phyloP scores from a whole-genome alignment of 805 yeast species.

The Lachancea meyersii region DNA sequence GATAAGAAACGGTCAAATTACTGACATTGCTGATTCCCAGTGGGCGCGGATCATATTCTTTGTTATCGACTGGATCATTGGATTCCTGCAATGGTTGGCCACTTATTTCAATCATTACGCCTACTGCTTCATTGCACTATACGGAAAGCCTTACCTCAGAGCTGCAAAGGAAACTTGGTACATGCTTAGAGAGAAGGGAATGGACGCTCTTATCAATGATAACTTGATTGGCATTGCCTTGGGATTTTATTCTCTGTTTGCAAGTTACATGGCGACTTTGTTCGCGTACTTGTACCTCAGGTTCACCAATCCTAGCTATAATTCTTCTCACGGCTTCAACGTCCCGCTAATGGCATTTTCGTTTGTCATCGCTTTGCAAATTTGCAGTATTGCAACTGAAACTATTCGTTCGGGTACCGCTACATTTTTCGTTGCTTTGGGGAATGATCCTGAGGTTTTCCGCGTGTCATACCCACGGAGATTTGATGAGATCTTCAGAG shows the following conservation, averaged over 20 bases:
- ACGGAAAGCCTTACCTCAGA: conserved; percentile 68
- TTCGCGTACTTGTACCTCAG: conserved; percentile 60
- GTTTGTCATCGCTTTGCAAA: conserved; percentile 67
- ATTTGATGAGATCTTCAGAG: conserved; percentile 56
- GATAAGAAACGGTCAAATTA: conserved; percentile 38
- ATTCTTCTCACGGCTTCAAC: conserved; percentile 50
- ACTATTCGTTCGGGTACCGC: conserved; percentile 77
- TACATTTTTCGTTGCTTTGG: conserved; percentile 77
- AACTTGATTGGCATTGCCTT: conserved; percentile 73
- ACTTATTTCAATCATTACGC: conserved; percentile 88
- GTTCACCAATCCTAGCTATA: conserved; percentile 63
- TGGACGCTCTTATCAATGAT: conserved; percentile 80
- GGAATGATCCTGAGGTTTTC: conserved; percentile 79
- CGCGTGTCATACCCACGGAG: conserved; percentile 63
- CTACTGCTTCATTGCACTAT: conserved; percentile 77
- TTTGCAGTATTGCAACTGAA: conserved; percentile 63
- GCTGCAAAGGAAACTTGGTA: conserved; percentile 82
- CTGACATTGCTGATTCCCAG: conserved; percentile 47
- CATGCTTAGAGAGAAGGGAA: conserved; percentile 69
- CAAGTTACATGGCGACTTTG: conserved; percentile 59
- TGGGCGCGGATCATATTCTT: conserved; percentile 49
- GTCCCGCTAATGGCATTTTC: conserved; percentile 73
- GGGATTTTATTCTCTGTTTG: conserved; percentile 67
- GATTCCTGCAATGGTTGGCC: conserved; percentile 70
- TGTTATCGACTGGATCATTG: conserved; percentile 52